Base-by-base conservation (phyloP, 768 basidiomycete species). In the Cystofilobasidium ferigula region DNA sequence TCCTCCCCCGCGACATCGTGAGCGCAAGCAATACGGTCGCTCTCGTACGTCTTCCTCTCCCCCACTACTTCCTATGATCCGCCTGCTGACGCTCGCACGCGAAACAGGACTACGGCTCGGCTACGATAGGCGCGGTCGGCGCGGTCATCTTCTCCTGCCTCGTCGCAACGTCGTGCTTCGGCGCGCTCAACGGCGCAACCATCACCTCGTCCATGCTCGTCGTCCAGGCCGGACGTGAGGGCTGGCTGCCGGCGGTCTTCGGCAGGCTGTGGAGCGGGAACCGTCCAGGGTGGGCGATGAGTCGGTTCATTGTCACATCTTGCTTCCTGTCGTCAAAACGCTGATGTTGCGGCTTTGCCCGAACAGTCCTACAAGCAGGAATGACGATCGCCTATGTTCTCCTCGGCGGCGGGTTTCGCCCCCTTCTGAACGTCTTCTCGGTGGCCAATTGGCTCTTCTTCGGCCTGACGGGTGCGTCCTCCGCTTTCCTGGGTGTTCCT, bases 161-260 rank as follows among this genome's bases (percentile, higher is more conserved):
- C 81, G 94, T 99, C 18, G 89, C 91, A 1, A 81, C 97, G 65
- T 95, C 92, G 3, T 95, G 91, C 74, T 90, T 99, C 70, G 94
- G 94, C 22, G 91, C 95, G 1, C 77, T 99, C 61, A 94, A 95
- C 74, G 88, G 91, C 84, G 71, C 48, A 69, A 73, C 72, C 62
- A 70, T 64, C 60, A 87, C 89, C 30, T 80, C 84, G 53, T 82
- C 89, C n/a, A 83, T 88, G 34, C 80, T 99, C 36, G 86, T 99
- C 45, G 91, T 85, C 68, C 88, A 87, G 14, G 90, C 94, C 9
- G 88, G 89, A 26, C 83, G 85, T 70, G 92, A 97, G 76, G 82
- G 85, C 20, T 93, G 87, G 75, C 80, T 99, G 32, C 94, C 94
- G 0, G 80, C 83, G 8, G 70, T 91, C 59, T 97, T 99, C 73